Base-by-base conservation (phyloP, 306 rosid genomes). In the Calophaca sinica region DNA sequence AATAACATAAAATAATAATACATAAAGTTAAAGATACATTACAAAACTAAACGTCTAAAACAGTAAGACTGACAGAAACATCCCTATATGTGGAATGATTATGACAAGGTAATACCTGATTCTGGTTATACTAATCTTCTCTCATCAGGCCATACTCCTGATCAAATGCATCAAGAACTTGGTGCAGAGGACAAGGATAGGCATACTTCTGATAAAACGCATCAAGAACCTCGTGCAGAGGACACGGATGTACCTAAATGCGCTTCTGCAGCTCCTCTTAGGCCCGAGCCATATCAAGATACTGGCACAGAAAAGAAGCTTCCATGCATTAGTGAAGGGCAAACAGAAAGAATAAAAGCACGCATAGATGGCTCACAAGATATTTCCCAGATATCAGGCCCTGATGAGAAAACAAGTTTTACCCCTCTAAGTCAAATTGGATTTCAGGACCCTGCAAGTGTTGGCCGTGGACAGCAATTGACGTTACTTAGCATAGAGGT, bases 401-500 rank as follows among this genome's bases (percentile, higher is more conserved):
- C 94, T 72, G 89, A 68, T 70, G 76, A 84, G 75, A 94, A 77
- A 82, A 85, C 94, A 52, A 84, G 76, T 66, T 77, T 72, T 60
- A 91, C 98, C 75, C 93, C 96, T 64, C 88, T 91, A 7, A 91
- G 97, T 85, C 98, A 94, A 87, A 89, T 72, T 84, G 98, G 98
- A 38, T 89, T 91, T 84, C 81, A 63, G 8, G 98, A 91, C 73
- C 96, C 98, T 63, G 96, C 98, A 50, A 94, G 93, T 67, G 67
- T 79, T 83, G 97, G 97, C 44, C 59, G 75, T 68, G 94, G 97
- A 62, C 97, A 94, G 70, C 97, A 94, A 83, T 80, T 94, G 84
- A 83, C 93, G 11, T 74, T 91, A 84, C 83, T 94, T 74, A 91
- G 97, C 72, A 61, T 91, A 68, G 98, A 94, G 97, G 98, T 94